Evolutionary conservation across 352 stramenopile species (phyloP), one percentile per base, ranked within the genome.

Genomic region (Phytopythium aichiense): DNA sequence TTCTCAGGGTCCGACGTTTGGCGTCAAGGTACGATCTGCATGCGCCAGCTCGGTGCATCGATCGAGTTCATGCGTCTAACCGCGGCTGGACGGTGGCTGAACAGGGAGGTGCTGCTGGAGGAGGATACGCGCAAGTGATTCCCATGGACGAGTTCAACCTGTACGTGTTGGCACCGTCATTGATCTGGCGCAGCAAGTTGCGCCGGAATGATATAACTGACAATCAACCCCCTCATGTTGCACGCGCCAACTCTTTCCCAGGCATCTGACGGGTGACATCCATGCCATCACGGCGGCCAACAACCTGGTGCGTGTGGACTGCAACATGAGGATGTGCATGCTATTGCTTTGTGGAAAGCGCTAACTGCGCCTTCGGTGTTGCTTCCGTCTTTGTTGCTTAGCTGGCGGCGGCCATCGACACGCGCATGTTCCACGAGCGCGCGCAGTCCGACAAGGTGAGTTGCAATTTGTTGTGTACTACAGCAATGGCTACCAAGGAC

Each of bases 111-210:
- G 84, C 86, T 60, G 86, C 87, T 15, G 86, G 86, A 56, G 87
- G 87, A 49, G 87, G 96, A 31, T 98, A 98, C 73, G 82, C 94
- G 6, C 97, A 99, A 71, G 95, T 98, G 30, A 89, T 98, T 30
- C 84, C 84, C 7, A 94, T 93, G 97, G 97, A 99, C 70, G 96
- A 99, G 69, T 99, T 99, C 72, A 99, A 99, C 77, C 77, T 99
- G 66, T 91, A 74, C 55, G 75, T 70, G 28, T 37, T 15, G 22
- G 20, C 23, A 1, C n/a, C 13, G 23, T 31, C 38, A 16, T 15
- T 31, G 25, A 25, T 92, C 97, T 62, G 65, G 97, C 38, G 97
- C 82, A 13, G 82, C 84, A 18, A 88, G 97, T 60, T 87, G 90
- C 97, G 61, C 87, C 87, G 15, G 91, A 12, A 20, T 28, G 1